Evolutionary conservation across 768 basidiomycete species (phyloP).

Genomic region (Leccinum longicurvipes): DNA sequence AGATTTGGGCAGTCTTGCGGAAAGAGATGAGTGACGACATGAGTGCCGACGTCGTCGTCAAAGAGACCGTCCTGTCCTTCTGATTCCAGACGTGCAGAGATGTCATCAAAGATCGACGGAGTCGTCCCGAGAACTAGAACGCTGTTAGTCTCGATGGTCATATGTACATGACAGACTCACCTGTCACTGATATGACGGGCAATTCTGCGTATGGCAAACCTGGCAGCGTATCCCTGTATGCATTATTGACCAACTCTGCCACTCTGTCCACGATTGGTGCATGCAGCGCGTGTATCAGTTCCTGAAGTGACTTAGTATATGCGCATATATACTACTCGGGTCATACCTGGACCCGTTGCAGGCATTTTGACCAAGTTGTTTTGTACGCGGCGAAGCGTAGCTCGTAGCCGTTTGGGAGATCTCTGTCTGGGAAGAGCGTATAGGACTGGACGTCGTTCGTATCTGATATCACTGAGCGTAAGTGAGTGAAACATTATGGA

Average conservation of each 20-base stretch:
- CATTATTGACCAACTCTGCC: slow-evolving; percentile 38
- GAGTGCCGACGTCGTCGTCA: slow-evolving; percentile 12
- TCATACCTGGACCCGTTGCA: slow-evolving; percentile 53
- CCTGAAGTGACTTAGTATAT: slow-evolving; percentile 29
- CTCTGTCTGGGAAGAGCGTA: slow-evolving; percentile 29
- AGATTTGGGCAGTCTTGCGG: slow-evolving; percentile 57
- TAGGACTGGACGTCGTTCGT: slow-evolving; percentile 17
- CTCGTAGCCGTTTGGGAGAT: slow-evolving; percentile 31
- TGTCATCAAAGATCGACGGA: slow-evolving; percentile 44
- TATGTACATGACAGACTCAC: slow-evolving; percentile 32
- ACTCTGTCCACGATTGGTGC: slow-evolving; percentile 46
- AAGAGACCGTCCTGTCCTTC: slow-evolving; percentile 24
- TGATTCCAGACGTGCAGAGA: slow-evolving; percentile 37
- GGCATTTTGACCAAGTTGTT: slow-evolving; percentile 56
- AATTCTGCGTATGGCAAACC: slow-evolving; percentile 60
- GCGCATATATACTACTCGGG: neutral
- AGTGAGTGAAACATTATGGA: neutral
- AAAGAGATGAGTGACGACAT: slow-evolving; percentile 48
- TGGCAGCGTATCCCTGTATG: slow-evolving; percentile 46
- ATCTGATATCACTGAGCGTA: slow-evolving; percentile 12
- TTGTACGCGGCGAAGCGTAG: slow-evolving; percentile 53
- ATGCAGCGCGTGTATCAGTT: slow-evolving; percentile 46
- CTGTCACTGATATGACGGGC: slow-evolving; percentile 55
- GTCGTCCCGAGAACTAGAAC: slow-evolving; percentile 43
- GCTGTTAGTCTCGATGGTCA: neutral